A percentile compares a stretch with the other conserved stretches of the same genome.
Conservation (phyloP, 2,329 filamentous ascomycete species). For the Ophiostoma sp. region DNA sequence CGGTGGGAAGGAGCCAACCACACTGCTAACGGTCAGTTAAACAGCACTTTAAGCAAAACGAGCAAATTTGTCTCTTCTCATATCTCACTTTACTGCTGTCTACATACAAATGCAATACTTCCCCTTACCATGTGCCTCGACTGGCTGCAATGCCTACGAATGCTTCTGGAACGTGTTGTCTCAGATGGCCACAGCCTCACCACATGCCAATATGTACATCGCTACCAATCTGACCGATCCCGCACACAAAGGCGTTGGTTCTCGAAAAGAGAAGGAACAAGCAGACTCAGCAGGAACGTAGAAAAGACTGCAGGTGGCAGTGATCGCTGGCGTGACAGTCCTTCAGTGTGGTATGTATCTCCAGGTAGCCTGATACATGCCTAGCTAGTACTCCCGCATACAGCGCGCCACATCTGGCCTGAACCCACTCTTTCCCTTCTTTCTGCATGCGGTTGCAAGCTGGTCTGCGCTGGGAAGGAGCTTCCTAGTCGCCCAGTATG, state of each 20-base stretch:
- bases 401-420: neutral
- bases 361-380: constrained; percentile 6
- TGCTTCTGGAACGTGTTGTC: neutral
- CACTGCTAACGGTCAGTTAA: neutral
- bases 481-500: constrained; percentile 6
- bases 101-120: too few species aligned
- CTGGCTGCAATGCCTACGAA: neutral
- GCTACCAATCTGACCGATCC: neutral
- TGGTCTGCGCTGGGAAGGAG: neutral
- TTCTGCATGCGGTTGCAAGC: neutral
- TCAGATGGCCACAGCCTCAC: neutral
- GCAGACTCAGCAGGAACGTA: neutral
- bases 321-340: constrained; percentile 14
- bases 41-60: neutral
- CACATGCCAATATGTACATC: neutral
- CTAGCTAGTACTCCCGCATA: neutral
- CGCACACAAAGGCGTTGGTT: neutral
- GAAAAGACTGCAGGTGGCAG: neutral
- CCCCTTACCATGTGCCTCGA: too few species aligned
- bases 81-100: neutral
- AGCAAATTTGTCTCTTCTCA: too few species aligned
- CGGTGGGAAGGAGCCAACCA: neutral
- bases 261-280: neutral
- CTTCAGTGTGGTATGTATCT: neutral
- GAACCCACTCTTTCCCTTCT: neutral